Evolutionary conservation across 371 early-diverging fungal genomes (phyloP), one percentile per base, ranked within the genome.

Genomic region (Vairimorpha ceranae): DNA sequence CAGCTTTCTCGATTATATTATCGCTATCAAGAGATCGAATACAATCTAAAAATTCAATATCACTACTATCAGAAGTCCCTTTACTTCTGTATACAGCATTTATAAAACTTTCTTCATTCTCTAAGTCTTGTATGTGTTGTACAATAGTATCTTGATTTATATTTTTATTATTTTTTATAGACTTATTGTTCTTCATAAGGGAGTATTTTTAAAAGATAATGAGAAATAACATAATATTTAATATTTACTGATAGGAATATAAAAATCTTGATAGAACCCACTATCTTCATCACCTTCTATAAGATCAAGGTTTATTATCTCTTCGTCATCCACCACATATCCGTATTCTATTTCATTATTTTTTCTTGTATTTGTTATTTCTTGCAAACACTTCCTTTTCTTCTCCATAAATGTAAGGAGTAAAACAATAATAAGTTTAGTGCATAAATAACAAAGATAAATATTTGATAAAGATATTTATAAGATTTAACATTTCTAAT

Each of bases 71-170:
- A 2, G 0, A 7, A 30, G 35, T 45, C 56, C 54, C 68, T n/a
- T 58, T 36, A 8, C 52, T 59, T 12, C 43, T 25, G 17, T 58
- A 58, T 15, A 69, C 60, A 23, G 69, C 45, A 60, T 69, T 69
- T 43, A 69, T 56, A 59, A 69, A 69, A 69, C 56, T 58, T 23
- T 69, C 69, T 17, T 69, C 69, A 2, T 19, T 17, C 45, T 69
- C 69, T 46, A 69, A 36, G 29, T 69, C 69, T 41, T 15, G 7
- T 10, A 15, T 41, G 41, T 41, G 15, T 41, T n/a, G n/a, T n/a
- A n/a, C n/a, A n/a, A n/a, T n/a, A n/a, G n/a, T n/a, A n/a, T n/a
- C n/a, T n/a, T n/a, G n/a, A n/a, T n/a, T n/a, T n/a, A n/a, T n/a
- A n/a, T n/a, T n/a, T n/a, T n/a, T n/a, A n/a, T n/a, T n/a, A n/a